These are phyloP conservation scores for Wickerhamiella azyma DNA, from an alignment of 805 yeast species.

Conservation along the genomic window DNA sequence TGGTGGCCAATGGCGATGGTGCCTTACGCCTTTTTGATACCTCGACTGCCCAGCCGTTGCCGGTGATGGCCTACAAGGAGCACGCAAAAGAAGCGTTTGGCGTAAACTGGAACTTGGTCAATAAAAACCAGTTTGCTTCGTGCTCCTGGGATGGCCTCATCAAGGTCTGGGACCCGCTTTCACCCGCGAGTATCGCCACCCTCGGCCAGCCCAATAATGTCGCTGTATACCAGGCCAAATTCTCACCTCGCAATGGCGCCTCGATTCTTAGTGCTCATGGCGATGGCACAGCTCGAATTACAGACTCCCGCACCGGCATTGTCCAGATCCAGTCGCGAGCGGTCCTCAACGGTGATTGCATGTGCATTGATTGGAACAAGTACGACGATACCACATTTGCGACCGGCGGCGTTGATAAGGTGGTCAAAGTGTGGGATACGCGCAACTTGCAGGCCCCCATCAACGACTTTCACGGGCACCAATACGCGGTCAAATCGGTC, in stretches of 20 bases:
- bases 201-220: slow-evolving; percentile 12
- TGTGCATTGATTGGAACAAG: slow-evolving; percentile 82
- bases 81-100: slow-evolving; percentile 66
- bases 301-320: slow-evolving; percentile 54
- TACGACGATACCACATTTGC: slow-evolving; percentile 69
- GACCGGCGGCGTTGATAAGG: slow-evolving; percentile 83
- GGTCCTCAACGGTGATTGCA: slow-evolving; percentile 68
- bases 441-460: slow-evolving; percentile 58
- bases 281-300: slow-evolving; percentile 58
- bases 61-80: slow-evolving; percentile 34
- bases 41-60: slow-evolving; percentile 25
- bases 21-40: slow-evolving; percentile 69
- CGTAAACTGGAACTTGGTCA: slow-evolving; percentile 59
- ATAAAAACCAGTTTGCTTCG: slow-evolving; percentile 54
- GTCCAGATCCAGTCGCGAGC: slow-evolving; percentile 44
- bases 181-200: slow-evolving; percentile 9
- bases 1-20: slow-evolving; percentile 84
- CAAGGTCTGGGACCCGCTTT: slow-evolving; percentile 32
- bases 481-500: slow-evolving; percentile 70
- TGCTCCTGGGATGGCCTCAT: slow-evolving; percentile 89
- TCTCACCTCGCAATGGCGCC: slow-evolving; percentile 74
- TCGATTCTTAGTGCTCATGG: slow-evolving; percentile 58
- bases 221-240: slow-evolving; percentile 56
- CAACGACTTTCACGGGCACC: slow-evolving; percentile 75
- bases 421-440: slow-evolving; percentile 76